These are phyloP conservation scores for Cytidiella melzeri DNA, from an alignment of 768 basidiomycete genomes.

Conservation along the genomic window DNA sequence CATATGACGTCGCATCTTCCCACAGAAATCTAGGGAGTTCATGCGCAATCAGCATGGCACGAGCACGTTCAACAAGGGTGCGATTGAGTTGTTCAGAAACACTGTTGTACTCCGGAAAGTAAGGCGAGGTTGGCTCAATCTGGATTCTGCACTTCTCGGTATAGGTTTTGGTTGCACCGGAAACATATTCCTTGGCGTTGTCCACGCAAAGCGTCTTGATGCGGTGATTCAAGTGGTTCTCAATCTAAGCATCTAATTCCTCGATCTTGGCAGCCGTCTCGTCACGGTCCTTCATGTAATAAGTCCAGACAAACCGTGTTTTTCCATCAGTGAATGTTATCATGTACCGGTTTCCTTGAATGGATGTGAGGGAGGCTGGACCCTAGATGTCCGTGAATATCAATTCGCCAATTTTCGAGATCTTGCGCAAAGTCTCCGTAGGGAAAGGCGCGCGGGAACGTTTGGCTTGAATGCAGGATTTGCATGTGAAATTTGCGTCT, in stretches of 20 bases:
- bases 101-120: conserved; percentile 40
- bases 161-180: conserved; percentile 26
- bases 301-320: conserved; percentile 21
- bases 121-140: conserved; percentile 32
- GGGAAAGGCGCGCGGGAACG: conserved; percentile 26
- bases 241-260: conserved; percentile 29
- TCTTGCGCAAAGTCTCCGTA: no score
- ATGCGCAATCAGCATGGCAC: conserved; percentile 21
- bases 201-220: no score
- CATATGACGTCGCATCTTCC: no score
- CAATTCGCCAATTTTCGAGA: no score
- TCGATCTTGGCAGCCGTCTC: no score
- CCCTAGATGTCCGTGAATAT: conserved; percentile 42
- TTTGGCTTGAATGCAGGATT: no score
- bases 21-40: no score
- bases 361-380: conserved; percentile 28
- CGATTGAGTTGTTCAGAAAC: no score
- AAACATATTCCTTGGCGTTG: no score
- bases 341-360: no score
- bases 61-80: no score
- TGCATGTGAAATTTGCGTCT: conserved; percentile 24
- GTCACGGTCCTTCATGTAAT: conserved; percentile 31
- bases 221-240: conserved; percentile 27
- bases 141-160: conserved; percentile 32
- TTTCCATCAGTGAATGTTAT: conserved; percentile 28